These are phyloP conservation scores for Grosmannia clavigera DNA, from an alignment of 2,329 filamentous ascomycete species.

Conservation along the genomic window DNA sequence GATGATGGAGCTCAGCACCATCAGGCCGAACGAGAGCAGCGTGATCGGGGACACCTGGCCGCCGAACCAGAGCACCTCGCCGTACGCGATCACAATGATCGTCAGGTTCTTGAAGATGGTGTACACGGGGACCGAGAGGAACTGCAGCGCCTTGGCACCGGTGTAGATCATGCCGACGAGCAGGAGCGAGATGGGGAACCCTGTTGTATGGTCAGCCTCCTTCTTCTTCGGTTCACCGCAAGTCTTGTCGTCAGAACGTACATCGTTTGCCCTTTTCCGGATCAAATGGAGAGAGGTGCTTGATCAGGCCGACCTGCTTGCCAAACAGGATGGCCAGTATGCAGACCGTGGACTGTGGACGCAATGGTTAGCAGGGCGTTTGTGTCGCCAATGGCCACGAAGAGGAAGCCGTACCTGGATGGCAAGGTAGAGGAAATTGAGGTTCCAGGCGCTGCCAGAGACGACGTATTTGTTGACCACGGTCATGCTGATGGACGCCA, in stretches of 20 bases:
- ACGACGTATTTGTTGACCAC: conserved; percentile 99
- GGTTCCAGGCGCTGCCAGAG: conserved; percentile 80
- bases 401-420: conserved; percentile 60
- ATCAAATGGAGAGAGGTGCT: conserved; percentile 71
- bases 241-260: conserved; percentile 30
- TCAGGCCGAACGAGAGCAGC: conserved; percentile 86
- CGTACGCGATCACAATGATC: conserved; percentile 96
- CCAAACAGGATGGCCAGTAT: conserved; percentile 70
- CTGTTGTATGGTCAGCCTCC: conserved; percentile 28
- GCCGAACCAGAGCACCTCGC: conserved; percentile 96
- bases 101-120: conserved; percentile 99
- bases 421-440: conserved; percentile 89
- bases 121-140: conserved; percentile 93
- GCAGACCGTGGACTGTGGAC: conserved; percentile 71
- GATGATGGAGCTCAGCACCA: conserved; percentile 89
- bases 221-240: background rate
- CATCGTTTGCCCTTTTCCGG: conserved; percentile 84
- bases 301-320: conserved; percentile 73
- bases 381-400: background rate
- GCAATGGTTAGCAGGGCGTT: background rate
- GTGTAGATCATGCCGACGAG: conserved; percentile 99
- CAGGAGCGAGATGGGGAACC: conserved; percentile 92
- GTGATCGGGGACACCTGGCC: conserved; percentile 79
- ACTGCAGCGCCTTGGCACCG: conserved; percentile 88
- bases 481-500: conserved; percentile 97